Base-by-base conservation (phyloP, 2,329 filamentous ascomycete genomes). In the Exophiala oligosperma region DNA sequence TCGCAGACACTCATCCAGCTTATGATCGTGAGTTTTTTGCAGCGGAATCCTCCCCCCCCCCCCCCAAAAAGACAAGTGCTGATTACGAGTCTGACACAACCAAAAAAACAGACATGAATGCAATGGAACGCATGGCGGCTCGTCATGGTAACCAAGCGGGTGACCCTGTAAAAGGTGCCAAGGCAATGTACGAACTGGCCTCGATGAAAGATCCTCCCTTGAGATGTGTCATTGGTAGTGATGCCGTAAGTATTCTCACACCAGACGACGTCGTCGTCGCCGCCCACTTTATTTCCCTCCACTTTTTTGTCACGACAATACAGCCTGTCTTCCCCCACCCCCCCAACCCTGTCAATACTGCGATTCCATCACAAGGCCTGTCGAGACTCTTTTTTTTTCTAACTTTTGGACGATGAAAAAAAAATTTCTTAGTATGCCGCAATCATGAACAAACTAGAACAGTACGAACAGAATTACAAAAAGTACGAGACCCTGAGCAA, bases 111-210 rank as follows among this genome's bases (percentile, higher is more conserved):
- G 57, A 70, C 17, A 35, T 70, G 28, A 67, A 68, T 37, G 43
- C 60, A 6, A 59, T 53, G 17, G 55, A 57, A 14, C 52, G 61
- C 21, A 60, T 71, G 57, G 51, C 52, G 12, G 60, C 58, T 6
- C 68, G 68, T 12, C 57, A 71, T 38, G 64, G 65, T 32, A 55
- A 46, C 1, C 71, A 74, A 63, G 59, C 62, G 4, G 71, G 70
- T 26, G 61, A 72, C 56, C 63, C 70, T 3, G 58, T 62, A 14
- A 74, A 72, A 49, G 72, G 67, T 6, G 68, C 62, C 17, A 58
- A 67, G 49, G 60, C 69, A 35, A 68, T 74, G 50, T 71, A 73
- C 54, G 69, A 74, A 40, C 56, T 66, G 50, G 64, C 63, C 17
- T 26, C 58, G 37, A 66, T 66, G 64, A 38, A 54, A 24, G 54